phyloP scores from a whole-genome alignment of 1,284 basidiomycete genomes.

The Sphaerobolus stellatus region DNA sequence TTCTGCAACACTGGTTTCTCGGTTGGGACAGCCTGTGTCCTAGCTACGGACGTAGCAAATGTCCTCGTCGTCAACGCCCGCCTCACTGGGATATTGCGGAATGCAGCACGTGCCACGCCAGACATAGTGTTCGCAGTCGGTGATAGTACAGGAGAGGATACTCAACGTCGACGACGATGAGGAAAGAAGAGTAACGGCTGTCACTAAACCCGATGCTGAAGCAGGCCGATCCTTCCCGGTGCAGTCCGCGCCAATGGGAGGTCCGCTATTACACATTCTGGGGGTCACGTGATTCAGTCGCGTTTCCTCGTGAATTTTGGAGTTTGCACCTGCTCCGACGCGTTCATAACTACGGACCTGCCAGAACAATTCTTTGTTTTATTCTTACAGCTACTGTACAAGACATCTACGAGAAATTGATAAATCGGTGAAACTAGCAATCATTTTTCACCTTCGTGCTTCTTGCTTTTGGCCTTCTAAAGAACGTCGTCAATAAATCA shows the following conservation, averaged over 20 bases:
- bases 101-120: conserved; percentile 1
- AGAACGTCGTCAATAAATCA: not conserved
- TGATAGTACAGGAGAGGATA: too few relatives aligned
- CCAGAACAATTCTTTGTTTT: not conserved
- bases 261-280: too few relatives aligned
- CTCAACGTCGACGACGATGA: too few relatives aligned
- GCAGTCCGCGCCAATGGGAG: too few relatives aligned
- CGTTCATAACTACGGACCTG: not conserved
- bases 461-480: not conserved
- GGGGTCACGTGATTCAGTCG: too few relatives aligned
- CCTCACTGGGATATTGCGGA: not conserved
- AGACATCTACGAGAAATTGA: not conserved
- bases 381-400: not conserved
- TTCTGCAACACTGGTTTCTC: conserved; percentile 54
- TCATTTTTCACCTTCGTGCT: not conserved
- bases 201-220: too few relatives aligned
- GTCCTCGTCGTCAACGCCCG: conserved; percentile 19
- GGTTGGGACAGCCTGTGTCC: conserved; percentile 39
- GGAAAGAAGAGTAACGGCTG: too few relatives aligned
- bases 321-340: too few relatives aligned
- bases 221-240: too few relatives aligned
- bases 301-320: too few relatives aligned
- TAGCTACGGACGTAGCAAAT: conserved; percentile 37
- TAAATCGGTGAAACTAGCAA: not conserved
- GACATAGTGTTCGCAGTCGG: conserved; percentile 3